phyloP scores from a whole-genome alignment of 225 moss, liverwort and hornwort species.

The Bryum argenteum region DNA sequence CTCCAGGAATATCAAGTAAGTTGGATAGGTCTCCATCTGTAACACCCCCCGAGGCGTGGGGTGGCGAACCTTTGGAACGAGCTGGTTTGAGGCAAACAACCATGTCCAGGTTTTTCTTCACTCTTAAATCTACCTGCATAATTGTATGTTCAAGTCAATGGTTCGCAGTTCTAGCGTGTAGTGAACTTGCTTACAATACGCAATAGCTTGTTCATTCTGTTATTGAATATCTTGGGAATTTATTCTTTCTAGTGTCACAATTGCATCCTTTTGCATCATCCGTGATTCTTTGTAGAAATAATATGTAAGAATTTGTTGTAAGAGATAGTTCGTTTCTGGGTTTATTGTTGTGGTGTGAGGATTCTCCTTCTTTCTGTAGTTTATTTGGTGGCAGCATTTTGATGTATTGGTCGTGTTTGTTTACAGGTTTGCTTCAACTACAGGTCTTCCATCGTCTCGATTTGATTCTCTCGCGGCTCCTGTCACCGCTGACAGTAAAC shows the following conservation, averaged over 20 bases:
- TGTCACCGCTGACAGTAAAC: conserved; percentile 40
- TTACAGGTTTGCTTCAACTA: conserved; percentile 75
- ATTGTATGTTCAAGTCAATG: not conserved
- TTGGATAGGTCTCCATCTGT: conserved; percentile 79
- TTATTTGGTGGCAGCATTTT: not conserved
- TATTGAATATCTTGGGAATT: not conserved
- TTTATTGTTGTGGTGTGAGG: not conserved
- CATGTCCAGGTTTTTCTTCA: conserved; percentile 47
- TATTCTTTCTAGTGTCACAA: not conserved
- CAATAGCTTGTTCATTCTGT: not conserved
- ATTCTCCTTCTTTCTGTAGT: not conserved
- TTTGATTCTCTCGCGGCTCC: conserved; percentile 62
- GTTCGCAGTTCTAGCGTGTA: not conserved
- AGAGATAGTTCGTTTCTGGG: not conserved
- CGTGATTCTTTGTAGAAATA: not conserved
- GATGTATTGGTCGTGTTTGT: conserved; percentile 17
- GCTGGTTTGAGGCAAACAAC: conserved; percentile 47
- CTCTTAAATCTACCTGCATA: not conserved
- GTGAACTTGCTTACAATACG: conserved; percentile 1
- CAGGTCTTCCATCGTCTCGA: conserved; percentile 60
- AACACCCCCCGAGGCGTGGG: conserved; percentile 93
- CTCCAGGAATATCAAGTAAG: conserved; percentile 53
- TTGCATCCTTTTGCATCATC: not conserved
- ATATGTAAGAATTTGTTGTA: conserved; percentile 1
- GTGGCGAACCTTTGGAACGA: conserved; percentile 71